These are phyloP conservation scores for Dioscorea cayenensis DNA, from an alignment of 116 monocot genomes.

Conservation along the genomic window DNA sequence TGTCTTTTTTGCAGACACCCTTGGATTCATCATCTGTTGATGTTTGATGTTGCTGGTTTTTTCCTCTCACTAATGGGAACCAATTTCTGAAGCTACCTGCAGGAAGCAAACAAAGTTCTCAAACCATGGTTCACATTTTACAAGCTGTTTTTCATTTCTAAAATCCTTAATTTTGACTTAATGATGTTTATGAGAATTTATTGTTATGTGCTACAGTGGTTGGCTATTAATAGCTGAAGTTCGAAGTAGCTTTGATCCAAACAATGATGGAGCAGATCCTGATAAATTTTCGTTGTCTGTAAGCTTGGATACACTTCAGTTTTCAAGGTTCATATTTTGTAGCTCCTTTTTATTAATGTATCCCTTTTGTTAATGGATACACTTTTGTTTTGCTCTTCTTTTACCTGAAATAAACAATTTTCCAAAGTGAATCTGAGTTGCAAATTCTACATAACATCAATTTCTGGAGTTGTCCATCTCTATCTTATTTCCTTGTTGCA, in stretches of 20 bases:
- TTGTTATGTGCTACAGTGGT: conserved; percentile 40
- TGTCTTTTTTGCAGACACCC: conserved; percentile 65
- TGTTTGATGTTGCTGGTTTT: conserved; percentile 94
- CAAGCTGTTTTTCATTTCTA: background rate
- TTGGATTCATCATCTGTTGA: conserved; percentile 66
- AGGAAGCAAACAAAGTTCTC: conserved; percentile 88
- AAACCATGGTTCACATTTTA: conserved; percentile 54
- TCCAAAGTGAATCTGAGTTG: too few species aligned
- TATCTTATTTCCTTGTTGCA: too few species aligned
- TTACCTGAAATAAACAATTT: too few species aligned
- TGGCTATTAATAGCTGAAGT: conserved; percentile 99
- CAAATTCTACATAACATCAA: too few species aligned
- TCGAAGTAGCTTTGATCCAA: conserved; percentile 90
- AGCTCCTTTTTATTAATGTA: background rate
- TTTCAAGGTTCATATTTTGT: conserved; percentile 44
- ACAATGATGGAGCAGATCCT: conserved; percentile 87
- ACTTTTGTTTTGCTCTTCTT: too few species aligned
- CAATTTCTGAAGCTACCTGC: conserved; percentile 70
- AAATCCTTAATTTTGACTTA: background rate
- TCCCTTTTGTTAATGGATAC: background rate
- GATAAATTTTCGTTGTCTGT: conserved; percentile 54
- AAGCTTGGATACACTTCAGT: conserved; percentile 70
- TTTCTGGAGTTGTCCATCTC: too few species aligned
- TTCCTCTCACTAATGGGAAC: conserved; percentile 97
- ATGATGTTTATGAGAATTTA: background rate